Percentiles rank a stretch among this genome's conserved stretches.
Evolutionary conservation across 2,329 filamentous ascomycete species (phyloP).

Genomic region (Fusarium irregulare): DNA sequence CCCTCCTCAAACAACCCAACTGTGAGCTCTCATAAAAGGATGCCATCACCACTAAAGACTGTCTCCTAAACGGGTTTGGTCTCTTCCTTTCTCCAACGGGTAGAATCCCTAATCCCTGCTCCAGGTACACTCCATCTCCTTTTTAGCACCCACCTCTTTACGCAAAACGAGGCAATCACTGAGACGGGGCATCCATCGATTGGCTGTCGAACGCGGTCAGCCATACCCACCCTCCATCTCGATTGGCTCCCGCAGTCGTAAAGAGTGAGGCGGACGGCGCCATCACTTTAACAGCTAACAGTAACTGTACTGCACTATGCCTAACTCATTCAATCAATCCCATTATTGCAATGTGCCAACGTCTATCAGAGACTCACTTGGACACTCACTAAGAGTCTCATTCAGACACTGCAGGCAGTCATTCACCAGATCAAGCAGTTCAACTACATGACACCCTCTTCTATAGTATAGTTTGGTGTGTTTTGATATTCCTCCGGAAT

Average conservation of each 20-base stretch:
- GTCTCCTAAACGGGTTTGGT: slow-evolving; percentile 18
- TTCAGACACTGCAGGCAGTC: neutral
- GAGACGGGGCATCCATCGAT: slow-evolving; percentile 43
- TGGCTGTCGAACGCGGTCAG: slow-evolving; percentile 40
- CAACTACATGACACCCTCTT: slow-evolving; percentile 29
- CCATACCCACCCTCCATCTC: slow-evolving; percentile 36
- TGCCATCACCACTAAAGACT: slow-evolving; percentile 27
- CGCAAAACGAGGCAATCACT: slow-evolving; percentile 47
- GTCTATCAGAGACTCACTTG: neutral
- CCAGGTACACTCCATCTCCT: slow-evolving; percentile 35
- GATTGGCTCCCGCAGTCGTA: slow-evolving; percentile 44
- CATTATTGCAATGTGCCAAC: neutral
- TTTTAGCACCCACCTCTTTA: slow-evolving; percentile 36
- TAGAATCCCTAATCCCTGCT: slow-evolving; percentile 34
- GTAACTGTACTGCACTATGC: neutral
- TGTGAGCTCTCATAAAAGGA: slow-evolving; percentile 20
- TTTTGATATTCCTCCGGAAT: slow-evolving; percentile 18
- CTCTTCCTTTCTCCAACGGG: slow-evolving; percentile 26
- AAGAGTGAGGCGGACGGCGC: slow-evolving; percentile 46
- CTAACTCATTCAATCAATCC: neutral
- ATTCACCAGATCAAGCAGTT: slow-evolving; percentile 15
- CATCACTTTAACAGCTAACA: slow-evolving; percentile 15
- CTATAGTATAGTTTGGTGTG: neutral
- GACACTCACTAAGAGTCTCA: no score
- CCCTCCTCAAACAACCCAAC: neutral